phyloP scores from a whole-genome alignment of 176 grass and related monocot genomes.

The Tillandsia fasciculata region DNA sequence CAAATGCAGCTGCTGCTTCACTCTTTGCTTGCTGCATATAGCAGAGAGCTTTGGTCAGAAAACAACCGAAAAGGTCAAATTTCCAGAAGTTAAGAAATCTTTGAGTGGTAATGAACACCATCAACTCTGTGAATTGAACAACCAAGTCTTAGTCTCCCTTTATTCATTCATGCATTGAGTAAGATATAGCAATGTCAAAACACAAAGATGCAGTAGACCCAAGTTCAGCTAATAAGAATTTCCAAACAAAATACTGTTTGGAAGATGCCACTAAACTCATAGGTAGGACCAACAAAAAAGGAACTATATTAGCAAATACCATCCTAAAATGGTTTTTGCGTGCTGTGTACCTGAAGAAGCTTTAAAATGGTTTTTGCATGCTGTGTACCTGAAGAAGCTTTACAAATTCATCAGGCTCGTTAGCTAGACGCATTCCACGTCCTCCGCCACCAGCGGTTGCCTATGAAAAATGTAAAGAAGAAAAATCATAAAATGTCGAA shows the following conservation, averaged over 20 bases:
- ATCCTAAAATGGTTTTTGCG: neutral
- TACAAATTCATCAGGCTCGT: conserved; percentile 32
- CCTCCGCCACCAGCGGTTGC: conserved; percentile 53
- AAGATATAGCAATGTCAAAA: no score
- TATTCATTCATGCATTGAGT: no score
- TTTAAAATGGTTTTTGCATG: neutral
- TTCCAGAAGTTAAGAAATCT: neutral
- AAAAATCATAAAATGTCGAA: neutral
- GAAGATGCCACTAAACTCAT: neutral
- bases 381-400: conserved; percentile 35
- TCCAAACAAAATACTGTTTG: neutral
- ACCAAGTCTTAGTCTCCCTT: no score
- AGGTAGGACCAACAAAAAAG: neutral
- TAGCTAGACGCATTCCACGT: conserved; percentile 44
- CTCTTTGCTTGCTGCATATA: conserved; percentile 43
- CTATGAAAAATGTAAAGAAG: conserved; percentile 7
- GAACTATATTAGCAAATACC: neutral
- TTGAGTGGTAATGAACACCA: neutral
- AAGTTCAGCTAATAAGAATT: no score
- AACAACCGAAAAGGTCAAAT: neutral
- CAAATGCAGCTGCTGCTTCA: conserved; percentile 48
- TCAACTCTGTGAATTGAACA: no score
- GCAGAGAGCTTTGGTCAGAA: conserved; percentile 8
- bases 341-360: no score
- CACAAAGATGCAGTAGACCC: no score